Conservation (phyloP, 2,329 filamentous ascomycete genomes). For the Pseudogymnoascus sp. region DNA sequence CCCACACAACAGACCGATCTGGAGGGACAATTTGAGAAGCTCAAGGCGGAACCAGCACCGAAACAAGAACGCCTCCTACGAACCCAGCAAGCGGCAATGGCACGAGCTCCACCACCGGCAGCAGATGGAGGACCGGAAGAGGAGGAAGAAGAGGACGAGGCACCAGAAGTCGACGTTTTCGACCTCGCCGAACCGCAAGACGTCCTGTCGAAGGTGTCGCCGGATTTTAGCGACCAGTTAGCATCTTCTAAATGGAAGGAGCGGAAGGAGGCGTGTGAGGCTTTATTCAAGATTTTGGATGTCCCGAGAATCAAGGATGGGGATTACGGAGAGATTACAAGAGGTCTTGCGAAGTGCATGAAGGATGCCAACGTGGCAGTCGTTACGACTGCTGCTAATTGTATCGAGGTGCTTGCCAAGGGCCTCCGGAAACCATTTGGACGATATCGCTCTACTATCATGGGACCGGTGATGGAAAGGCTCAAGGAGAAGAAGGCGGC, state of each 20-base stretch:
- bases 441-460: slow-evolving; percentile 73
- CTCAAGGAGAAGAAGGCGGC: slow-evolving; percentile 94
- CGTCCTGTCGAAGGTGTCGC: slow-evolving; percentile 70
- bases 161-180: slow-evolving; percentile 68
- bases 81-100: slow-evolving; percentile 79
- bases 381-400: slow-evolving; percentile 86
- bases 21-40: slow-evolving; percentile 86
- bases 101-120: slow-evolving; percentile 55
- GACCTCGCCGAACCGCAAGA: slow-evolving; percentile 83
- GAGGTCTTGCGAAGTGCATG: slow-evolving; percentile 88
- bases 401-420: slow-evolving; percentile 81
- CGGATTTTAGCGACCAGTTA: slow-evolving; percentile 74
- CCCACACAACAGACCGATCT: slow-evolving; percentile 90
- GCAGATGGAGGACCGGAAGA: slow-evolving; percentile 51
- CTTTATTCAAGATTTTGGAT: slow-evolving; percentile 66
- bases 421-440: slow-evolving; percentile 70
- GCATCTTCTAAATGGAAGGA: slow-evolving; percentile 98
- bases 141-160: slow-evolving; percentile 53
- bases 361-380: slow-evolving; percentile 97
- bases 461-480: slow-evolving; percentile 87
- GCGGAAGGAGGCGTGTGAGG: slow-evolving; percentile 87
- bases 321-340: slow-evolving; percentile 75
- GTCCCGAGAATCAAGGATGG: slow-evolving; percentile 88
- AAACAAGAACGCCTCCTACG: slow-evolving; percentile 86
- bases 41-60: slow-evolving; percentile 77